These are phyloP conservation scores for Microthyrium microscopicum DNA, from an alignment of 2,329 filamentous ascomycete species.

Conservation along the genomic window DNA sequence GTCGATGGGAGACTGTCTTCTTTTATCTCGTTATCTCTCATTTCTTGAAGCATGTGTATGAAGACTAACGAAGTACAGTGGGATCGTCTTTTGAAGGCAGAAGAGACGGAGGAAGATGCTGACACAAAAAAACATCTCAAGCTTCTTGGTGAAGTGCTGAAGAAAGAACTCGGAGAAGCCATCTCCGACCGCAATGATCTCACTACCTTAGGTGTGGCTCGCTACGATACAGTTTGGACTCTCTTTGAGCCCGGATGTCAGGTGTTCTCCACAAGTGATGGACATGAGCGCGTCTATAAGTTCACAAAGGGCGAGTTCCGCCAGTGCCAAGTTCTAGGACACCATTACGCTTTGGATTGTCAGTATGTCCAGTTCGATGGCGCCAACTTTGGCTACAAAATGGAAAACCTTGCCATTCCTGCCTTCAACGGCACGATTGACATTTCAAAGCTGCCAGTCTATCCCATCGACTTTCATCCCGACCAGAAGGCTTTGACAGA, in stretches of 20 bases:
- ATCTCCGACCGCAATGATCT: conserved; percentile 13
- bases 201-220: conserved; percentile 23
- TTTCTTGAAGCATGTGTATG: no score
- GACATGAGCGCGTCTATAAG: conserved; percentile 18
- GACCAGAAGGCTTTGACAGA: conserved; percentile 22
- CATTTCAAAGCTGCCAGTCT: conserved; percentile 26
- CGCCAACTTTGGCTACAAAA: conserved; percentile 16
- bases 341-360: conserved; percentile 11
- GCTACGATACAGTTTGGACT: conserved; percentile 28
- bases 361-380: conserved; percentile 23
- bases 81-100: conserved; percentile 12
- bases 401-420: conserved; percentile 13
- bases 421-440: conserved; percentile 23
- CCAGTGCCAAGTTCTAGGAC: conserved; percentile 12
- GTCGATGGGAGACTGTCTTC: no score
- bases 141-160: conserved; percentile 17
- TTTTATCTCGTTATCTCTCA: no score
- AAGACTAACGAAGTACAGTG: no score
- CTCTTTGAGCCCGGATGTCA: conserved; percentile 23
- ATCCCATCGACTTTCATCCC: conserved; percentile 28
- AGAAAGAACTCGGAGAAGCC: conserved; percentile 12
- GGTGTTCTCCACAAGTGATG: conserved; percentile 15
- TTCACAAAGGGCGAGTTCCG: conserved; percentile 12
- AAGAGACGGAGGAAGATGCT: conserved; percentile 13
- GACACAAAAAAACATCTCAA: conserved; percentile 15